Base-by-base conservation (phyloP, 202 grass and related monocot genomes). In the Hordeum pubiflorum region DNA sequence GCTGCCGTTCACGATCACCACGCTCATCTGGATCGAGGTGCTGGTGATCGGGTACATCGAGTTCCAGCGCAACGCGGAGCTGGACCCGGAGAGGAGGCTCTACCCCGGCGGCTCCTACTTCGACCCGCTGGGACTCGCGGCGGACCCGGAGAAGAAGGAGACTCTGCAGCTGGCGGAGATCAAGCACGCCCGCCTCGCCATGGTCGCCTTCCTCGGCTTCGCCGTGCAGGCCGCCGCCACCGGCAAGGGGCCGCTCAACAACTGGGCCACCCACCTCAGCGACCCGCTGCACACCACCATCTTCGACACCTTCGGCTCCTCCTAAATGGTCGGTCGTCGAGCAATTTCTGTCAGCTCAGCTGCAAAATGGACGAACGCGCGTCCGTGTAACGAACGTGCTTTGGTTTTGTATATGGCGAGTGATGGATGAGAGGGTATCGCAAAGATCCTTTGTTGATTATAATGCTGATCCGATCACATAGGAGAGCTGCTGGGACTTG, bases 261-360 rank as follows among this genome's bases (percentile, higher is more conserved):
- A 98, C 89, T 98, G 96, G 96, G 92, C 84, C 52, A 98, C 92
- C 62, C 96, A 98, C 85, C 92, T 98, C 27, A 98, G 90, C 79
- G 95, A 98, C 86, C 95, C 95, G 33, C 95, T 98, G 14, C 95
- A 98, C 95, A 98, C 95, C 72, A 98, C 95, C 88, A 98, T 98
- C 86, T 57, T 98, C 69, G 95, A 98, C 84, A 98, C 88, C 40
- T 90, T 93, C 58, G 83, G 83, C 62, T 69, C 85, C 68, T 94
- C 91, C 59, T 93, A 86, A 89, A 58, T 5, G 21, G 44, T 48
- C 18, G 60, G 61, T 23, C 1, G 50, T n/a, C 40, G 39, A 78
- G 27, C 76, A 50, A 18, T 6, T 72, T 73, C 69, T 54, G 17
- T 73, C 26, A 52, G 44, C 69, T 52, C 69, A 29, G 69, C 75